These are phyloP conservation scores for Chrysoporthe austroafricana DNA, from an alignment of 2,329 filamentous ascomycete species.

Conservation along the genomic window DNA sequence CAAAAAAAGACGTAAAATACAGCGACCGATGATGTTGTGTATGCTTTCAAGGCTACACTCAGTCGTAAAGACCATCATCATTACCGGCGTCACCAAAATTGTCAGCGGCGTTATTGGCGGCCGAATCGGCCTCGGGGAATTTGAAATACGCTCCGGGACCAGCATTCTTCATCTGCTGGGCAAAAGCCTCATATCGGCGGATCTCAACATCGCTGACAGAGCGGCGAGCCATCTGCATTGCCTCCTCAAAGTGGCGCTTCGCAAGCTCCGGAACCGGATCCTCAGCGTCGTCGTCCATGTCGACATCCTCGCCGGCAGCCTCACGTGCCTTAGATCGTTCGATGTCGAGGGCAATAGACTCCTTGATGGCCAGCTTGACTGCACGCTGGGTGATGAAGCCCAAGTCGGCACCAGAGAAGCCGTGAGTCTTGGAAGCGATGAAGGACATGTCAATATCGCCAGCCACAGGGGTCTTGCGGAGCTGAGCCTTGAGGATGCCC, in stretches of 20 bases:
- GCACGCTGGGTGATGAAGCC: slow-evolving; percentile 98
- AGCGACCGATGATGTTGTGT: slow-evolving; percentile 36
- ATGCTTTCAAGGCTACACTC: slow-evolving; percentile 42
- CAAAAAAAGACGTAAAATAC: slow-evolving; percentile 51
- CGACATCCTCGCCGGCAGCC: slow-evolving; percentile 77
- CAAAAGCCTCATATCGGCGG: slow-evolving; percentile 96
- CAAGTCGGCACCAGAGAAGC: slow-evolving; percentile 99
- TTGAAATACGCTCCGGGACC: slow-evolving; percentile 97
- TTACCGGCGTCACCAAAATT: slow-evolving; percentile 85
- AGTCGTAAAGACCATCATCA: slow-evolving; percentile 97
- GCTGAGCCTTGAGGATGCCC: slow-evolving; percentile 90
- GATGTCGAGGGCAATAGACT: slow-evolving; percentile 87
- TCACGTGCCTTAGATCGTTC: slow-evolving; percentile 88
- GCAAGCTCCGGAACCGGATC: slow-evolving; percentile 96
- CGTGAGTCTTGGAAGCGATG: slow-evolving; percentile 96
- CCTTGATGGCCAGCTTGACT: slow-evolving; percentile 99
- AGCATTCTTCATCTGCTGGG: slow-evolving; percentile 98
- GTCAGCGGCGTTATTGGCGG: slow-evolving; percentile 64
- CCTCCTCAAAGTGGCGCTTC: slow-evolving; percentile 97
- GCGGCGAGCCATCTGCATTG: slow-evolving; percentile 90
- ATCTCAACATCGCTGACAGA: slow-evolving; percentile 98
- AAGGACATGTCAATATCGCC: slow-evolving; percentile 84
- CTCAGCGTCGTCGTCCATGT: slow-evolving; percentile 84
- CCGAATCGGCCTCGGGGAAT: slow-evolving; percentile 77
- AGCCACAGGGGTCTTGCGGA: slow-evolving; percentile 95